phyloP scores from a whole-genome alignment of 768 basidiomycete species.

The Phanerodontia chrysosporium region DNA sequence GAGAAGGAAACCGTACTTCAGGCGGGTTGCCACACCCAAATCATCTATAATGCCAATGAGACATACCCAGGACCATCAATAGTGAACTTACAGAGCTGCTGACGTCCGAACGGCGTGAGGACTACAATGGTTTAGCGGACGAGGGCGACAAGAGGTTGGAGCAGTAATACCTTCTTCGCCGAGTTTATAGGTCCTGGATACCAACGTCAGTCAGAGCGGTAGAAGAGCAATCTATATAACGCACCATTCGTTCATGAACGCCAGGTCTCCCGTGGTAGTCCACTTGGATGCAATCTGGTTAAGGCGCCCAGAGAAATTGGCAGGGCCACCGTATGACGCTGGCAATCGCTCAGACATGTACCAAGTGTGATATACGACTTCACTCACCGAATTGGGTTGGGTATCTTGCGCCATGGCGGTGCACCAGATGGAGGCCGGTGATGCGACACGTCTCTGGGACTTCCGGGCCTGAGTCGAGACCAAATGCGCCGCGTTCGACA shows the following conservation, averaged over 20 bases:
- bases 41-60: conserved; percentile 26
- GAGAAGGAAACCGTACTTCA: conserved; percentile 40
- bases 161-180: conserved; percentile 67
- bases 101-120: conserved; percentile 85
- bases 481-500: conserved; percentile 60
- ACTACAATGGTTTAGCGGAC: conserved; percentile 36
- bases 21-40: conserved; percentile 37
- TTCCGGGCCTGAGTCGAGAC: conserved; percentile 66
- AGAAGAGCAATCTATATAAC: conserved; percentile 20
- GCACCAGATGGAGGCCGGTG: conserved; percentile 74
- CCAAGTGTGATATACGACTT: neutral
- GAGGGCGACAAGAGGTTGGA: neutral
- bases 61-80: neutral
- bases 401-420: conserved; percentile 76
- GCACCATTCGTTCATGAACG: conserved; percentile 82
- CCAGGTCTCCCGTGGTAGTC: conserved; percentile 60
- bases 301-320: conserved; percentile 51
- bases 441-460: conserved; percentile 66
- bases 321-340: conserved; percentile 63
- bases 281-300: conserved; percentile 52
- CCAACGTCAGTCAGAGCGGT: neutral
- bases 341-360: neutral
- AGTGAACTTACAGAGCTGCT: conserved; percentile 68
- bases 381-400: conserved; percentile 62
- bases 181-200: conserved; percentile 77